Evolutionary conservation across 2,329 filamentous ascomycete species (phyloP).

Genomic region (Phaeomoniella chlamydospora): DNA sequence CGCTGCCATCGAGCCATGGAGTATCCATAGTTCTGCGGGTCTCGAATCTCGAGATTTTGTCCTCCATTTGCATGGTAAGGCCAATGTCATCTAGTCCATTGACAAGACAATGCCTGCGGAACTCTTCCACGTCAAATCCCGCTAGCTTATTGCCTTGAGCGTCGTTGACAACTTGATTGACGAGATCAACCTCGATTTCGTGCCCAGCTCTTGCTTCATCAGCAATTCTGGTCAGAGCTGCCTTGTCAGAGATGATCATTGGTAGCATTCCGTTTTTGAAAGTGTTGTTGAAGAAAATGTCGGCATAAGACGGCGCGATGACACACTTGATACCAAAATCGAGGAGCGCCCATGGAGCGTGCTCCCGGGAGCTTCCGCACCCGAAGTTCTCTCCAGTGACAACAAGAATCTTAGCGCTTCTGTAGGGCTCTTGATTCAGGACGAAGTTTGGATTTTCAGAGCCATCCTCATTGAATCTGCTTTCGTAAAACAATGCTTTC

Average conservation of each 20-base stretch:
- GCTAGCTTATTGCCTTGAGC: conserved; percentile 59
- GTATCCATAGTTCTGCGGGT: conserved; percentile 59
- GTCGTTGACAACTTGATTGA: conserved; percentile 69
- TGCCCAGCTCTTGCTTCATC: conserved; percentile 63
- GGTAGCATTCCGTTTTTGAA: conserved; percentile 99
- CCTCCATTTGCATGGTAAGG: conserved; percentile 79
- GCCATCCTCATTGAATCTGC: conserved; percentile 63
- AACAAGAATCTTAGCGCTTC: conserved; percentile 73
- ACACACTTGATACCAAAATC: conserved; percentile 94
- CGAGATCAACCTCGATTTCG: conserved; percentile 81
- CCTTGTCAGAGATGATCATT: conserved; percentile 54
- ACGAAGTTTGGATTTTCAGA: conserved; percentile 68
- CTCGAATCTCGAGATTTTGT: conserved; percentile 79
- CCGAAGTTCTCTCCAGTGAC: conserved; percentile 90
- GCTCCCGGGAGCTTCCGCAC: conserved; percentile 82
- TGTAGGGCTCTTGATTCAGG: conserved; percentile 81
- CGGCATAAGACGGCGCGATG: conserved; percentile 74
- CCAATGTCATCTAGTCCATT: conserved; percentile 95
- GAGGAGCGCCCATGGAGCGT: conserved; percentile 90
- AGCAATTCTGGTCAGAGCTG: conserved; percentile 52
- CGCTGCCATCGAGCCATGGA: conserved; percentile 81
- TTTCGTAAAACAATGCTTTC: conserved; percentile 69
- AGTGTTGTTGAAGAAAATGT: conserved; percentile 99
- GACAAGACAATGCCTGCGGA: conserved; percentile 84
- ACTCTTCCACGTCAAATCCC: conserved; percentile 77